phyloP scores from a whole-genome alignment of 2,329 filamentous ascomycete species.

The Biscogniauxia marginata region DNA sequence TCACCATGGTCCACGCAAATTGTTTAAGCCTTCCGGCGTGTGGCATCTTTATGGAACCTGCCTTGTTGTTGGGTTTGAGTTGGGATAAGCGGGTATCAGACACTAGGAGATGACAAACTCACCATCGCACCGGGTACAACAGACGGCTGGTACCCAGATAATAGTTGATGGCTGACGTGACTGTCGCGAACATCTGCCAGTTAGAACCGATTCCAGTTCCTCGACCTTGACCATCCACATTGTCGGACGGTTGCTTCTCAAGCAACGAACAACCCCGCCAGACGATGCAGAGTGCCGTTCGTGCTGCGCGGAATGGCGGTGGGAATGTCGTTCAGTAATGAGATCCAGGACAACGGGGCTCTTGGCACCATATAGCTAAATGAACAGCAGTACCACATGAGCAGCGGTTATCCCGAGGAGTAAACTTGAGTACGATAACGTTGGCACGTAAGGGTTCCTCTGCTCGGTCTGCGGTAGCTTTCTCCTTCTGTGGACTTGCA shows the following conservation, averaged over 20 bases:
- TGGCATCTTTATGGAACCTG: too few species aligned
- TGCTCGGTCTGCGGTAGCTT: conserved; percentile 6
- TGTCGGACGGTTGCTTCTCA: conserved; percentile 20
- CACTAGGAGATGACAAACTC: conserved; percentile 10
- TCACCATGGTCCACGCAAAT: neutral
- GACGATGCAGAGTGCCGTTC: conserved; percentile 26
- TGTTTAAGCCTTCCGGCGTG: neutral
- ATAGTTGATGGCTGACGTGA: conserved; percentile 12
- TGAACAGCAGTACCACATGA: conserved; percentile 8
- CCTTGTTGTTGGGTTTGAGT: conserved; percentile 5
- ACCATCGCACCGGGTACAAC: conserved; percentile 16
- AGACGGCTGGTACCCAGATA: conserved; percentile 5
- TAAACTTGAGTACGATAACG: conserved; percentile 16
- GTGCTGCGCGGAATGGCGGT: conserved; percentile 28
- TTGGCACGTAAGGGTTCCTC: conserved; percentile 7
- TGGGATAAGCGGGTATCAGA: conserved; percentile 1
- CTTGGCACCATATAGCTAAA: conserved; percentile 3
- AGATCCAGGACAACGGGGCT: conserved; percentile 13
- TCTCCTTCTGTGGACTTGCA: conserved; percentile 13
- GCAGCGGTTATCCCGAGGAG: conserved; percentile 15
- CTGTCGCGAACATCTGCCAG: conserved; percentile 8
- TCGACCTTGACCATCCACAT: conserved; percentile 12
- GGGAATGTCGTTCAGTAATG: conserved; percentile 15
- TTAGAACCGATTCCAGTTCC: conserved; percentile 9
- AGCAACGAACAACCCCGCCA: conserved; percentile 22